These are phyloP conservation scores for Phoma herbarum DNA, from an alignment of 2,329 filamentous ascomycete genomes.

Conservation along the genomic window DNA sequence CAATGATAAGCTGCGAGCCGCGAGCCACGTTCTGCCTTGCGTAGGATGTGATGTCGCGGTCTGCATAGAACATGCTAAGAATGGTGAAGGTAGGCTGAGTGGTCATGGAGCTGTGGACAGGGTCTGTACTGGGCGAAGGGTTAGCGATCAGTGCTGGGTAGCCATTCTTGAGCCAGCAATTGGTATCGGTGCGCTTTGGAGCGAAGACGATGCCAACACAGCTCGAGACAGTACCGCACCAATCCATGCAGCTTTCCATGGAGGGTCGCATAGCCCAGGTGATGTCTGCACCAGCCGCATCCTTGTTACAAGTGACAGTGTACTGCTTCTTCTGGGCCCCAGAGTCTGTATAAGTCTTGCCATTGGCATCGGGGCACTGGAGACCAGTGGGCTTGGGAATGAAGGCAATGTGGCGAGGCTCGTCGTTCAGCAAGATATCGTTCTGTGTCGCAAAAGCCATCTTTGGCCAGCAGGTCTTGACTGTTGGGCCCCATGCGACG, in stretches of 20 bases:
- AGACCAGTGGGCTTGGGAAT: not conserved
- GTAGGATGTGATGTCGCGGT: conserved; percentile 15
- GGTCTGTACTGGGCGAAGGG: conserved; percentile 5
- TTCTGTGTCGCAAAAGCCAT: no score
- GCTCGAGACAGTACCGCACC: conserved; percentile 11
- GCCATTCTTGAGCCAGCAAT: conserved; percentile 15
- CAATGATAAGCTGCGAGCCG: conserved; percentile 14
- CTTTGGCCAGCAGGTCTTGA: no score
- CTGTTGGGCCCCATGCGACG: no score
- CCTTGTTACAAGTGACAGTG: conserved; percentile 9
- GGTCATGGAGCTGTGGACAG: conserved; percentile 12
- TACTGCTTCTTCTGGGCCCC: conserved; percentile 11
- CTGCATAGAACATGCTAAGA: conserved; percentile 19
- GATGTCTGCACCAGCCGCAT: conserved; percentile 9
- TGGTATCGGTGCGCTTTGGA: conserved; percentile 4
- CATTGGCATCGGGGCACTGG: conserved; percentile 5
- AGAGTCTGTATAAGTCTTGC: conserved; percentile 11
- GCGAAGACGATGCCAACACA: conserved; percentile 11
- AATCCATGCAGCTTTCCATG: conserved; percentile 14
- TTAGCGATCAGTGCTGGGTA: conserved; percentile 2
- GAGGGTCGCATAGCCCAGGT: conserved; percentile 6
- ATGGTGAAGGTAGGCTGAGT: conserved; percentile 3
- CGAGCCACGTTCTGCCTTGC: conserved; percentile 10
- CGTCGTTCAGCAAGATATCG: no score
- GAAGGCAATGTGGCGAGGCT: no score